Percentiles rank a stretch among this genome's conserved stretches.
phyloP scores from a whole-genome alignment of 1,284 basidiomycete species.

The Leccinum fuscescens region DNA sequence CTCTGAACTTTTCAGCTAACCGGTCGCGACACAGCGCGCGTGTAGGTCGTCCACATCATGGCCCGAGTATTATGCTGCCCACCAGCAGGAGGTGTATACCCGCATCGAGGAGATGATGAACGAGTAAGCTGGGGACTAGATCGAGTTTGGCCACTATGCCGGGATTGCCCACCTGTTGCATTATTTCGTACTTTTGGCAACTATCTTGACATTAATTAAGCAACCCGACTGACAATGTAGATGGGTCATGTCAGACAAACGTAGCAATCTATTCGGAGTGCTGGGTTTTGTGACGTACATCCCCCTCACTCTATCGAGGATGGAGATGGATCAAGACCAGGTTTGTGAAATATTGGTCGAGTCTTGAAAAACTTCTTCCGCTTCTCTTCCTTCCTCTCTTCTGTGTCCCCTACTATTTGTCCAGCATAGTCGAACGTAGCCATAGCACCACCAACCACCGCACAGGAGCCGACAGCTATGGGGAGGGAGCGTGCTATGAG shows the following conservation, averaged over 20 bases:
- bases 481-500: slow-evolving; percentile 79
- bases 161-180: not conserved
- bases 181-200: slow-evolving; percentile 3
- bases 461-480: slow-evolving; percentile 79
- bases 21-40: slow-evolving; percentile 36
- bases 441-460: slow-evolving; percentile 75
- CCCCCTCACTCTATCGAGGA: slow-evolving; percentile 25
- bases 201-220: slow-evolving; percentile 1
- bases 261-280: slow-evolving; percentile 18
- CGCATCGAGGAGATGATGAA: slow-evolving; percentile 36
- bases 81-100: slow-evolving; percentile 41
- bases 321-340: slow-evolving; percentile 28
- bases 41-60: slow-evolving; percentile 50
- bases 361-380: slow-evolving; percentile 74
- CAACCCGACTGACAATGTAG: not conserved
- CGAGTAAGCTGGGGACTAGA: slow-evolving; percentile 11
- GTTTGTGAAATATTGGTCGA: slow-evolving; percentile 35
- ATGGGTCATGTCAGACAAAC: not conserved
- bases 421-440: slow-evolving; percentile 87
- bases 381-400: slow-evolving; percentile 54
- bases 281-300: slow-evolving; percentile 8
- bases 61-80: slow-evolving; percentile 53
- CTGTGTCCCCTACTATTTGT: slow-evolving; percentile 47
- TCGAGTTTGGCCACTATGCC: not conserved
- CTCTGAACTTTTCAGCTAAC: slow-evolving; percentile 1